Evolutionary conservation across 2,329 filamentous ascomycete species (phyloP), one percentile per base, ranked within the genome.

Genomic region (Beauveria australis): DNA sequence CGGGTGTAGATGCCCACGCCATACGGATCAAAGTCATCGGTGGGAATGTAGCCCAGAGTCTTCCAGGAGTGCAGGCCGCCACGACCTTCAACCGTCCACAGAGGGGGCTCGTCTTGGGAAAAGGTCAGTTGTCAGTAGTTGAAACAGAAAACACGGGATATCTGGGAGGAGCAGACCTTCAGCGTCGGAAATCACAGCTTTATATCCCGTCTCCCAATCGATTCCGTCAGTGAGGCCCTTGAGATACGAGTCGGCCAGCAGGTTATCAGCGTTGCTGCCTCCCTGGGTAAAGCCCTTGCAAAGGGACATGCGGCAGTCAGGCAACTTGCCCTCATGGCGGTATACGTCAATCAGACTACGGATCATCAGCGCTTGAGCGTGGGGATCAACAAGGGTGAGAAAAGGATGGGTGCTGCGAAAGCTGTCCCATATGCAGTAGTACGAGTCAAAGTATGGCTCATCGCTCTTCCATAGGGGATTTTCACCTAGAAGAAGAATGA

Each of bases 261-360:
- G 81, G 10, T 89, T 79, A 66, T 92, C 89, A 2, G 88, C 87
- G 64, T 92, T 91, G 1, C 86, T 89, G 0, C 89, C 89, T 12
- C 89, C 89, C 70, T 92, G 89, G 0, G 87, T 89, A 69, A 80
- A 89, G 0, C 89, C 89, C 68, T 90, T 91, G 72, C 84, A 89
- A 18, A 91, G 80, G 1, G 82, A 85, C 88, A 92, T 92, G 41
- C 88, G 80, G 68, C 89, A 92, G 71, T 92, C 89, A 0, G 89
- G 89, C 1, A 92, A 75, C 66, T 81, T 89, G 8, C 85, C 85
- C 9, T 86, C 83, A 67, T 88, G 80, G 14, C 80, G 78, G 69
- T 91, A 92, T 9, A 87, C 88, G 64, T 92, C 89, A 3, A 92
- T 77, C 49, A 92, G 73, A 62, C 85, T 85, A 28, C 87, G 80